Conservation (phyloP, 2,329 filamentous ascomycete species). For the Plenodomus tracheiphilus region DNA sequence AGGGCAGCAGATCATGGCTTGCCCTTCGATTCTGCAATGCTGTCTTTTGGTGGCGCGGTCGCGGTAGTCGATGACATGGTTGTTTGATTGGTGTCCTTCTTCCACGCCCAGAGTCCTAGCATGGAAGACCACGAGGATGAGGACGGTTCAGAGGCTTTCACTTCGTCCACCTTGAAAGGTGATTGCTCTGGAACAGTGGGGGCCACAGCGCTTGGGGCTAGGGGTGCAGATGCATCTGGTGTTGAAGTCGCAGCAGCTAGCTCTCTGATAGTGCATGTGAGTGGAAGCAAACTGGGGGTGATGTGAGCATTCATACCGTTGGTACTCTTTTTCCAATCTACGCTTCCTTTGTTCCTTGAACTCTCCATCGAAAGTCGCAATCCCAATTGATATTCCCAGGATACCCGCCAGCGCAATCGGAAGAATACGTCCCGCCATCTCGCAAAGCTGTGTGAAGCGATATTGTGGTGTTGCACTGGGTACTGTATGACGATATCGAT, state of each 20-base stretch:
- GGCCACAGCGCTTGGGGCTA: slow-evolving; percentile 13
- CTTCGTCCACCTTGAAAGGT: slow-evolving; percentile 12
- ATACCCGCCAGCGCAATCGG: slow-evolving; percentile 37
- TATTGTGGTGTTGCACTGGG: background rate
- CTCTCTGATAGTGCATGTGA: slow-evolving; percentile 25
- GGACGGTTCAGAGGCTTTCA: slow-evolving; percentile 7
- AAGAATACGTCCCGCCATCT: slow-evolving; percentile 40
- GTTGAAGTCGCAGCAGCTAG: slow-evolving; percentile 23
- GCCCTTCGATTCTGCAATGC: slow-evolving; percentile 59
- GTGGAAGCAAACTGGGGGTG: slow-evolving; percentile 3
- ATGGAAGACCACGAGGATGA: slow-evolving; percentile 28
- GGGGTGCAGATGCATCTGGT: slow-evolving; percentile 10
- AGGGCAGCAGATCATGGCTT: slow-evolving; percentile 53
- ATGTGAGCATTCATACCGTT: slow-evolving; percentile 21
- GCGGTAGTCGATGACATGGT: slow-evolving; percentile 60
- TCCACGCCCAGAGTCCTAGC: slow-evolving; percentile 41
- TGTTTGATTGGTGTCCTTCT: slow-evolving; percentile 42
- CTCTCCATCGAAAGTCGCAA: slow-evolving; percentile 40
- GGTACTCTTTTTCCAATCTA: slow-evolving; percentile 39
- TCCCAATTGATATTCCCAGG: slow-evolving; percentile 36
- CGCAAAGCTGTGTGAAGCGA: background rate
- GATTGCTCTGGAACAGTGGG: slow-evolving; percentile 13
- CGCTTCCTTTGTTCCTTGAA: slow-evolving; percentile 38
- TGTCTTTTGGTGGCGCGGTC: background rate
- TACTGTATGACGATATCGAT: slow-evolving; percentile 22